phyloP scores from a whole-genome alignment of 1,284 basidiomycete species.

The Rhodotorula sp. region DNA sequence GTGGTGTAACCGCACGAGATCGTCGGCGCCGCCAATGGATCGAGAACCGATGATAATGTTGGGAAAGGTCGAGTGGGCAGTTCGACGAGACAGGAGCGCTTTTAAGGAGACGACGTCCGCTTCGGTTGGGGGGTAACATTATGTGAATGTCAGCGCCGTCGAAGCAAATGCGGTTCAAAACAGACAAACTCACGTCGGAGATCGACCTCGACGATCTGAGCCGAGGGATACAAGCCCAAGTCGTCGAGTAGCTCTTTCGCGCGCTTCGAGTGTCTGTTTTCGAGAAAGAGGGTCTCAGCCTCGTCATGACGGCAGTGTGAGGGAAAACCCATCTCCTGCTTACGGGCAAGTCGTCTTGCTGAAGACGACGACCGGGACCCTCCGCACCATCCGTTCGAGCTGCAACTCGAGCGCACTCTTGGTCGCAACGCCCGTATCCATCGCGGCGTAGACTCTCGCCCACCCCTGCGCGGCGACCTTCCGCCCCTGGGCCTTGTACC shows the following conservation, averaged over 20 bases:
- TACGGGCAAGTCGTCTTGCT: conserved; percentile 77
- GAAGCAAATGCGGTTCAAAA: no score
- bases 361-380: conserved; percentile 69
- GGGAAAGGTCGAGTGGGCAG: conserved; percentile 67
- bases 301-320: not conserved
- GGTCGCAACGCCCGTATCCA: conserved; percentile 4
- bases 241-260: conserved; percentile 49
- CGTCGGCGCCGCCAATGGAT: conserved; percentile 70
- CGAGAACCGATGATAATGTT: conserved; percentile 66
- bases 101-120: conserved; percentile 66
- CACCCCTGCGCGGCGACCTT: conserved; percentile 23
- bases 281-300: not conserved
- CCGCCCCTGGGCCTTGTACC: conserved; percentile 9
- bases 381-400: conserved; percentile 53
- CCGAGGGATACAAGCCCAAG: conserved; percentile 7
- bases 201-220: conserved; percentile 69
- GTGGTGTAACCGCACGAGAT: conserved; percentile 58
- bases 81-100: conserved; percentile 63
- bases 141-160: not conserved
- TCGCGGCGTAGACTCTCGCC: conserved; percentile 24
- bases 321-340: conserved; percentile 36
- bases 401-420: conserved; percentile 48
- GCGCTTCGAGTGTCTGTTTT: conserved; percentile 60
- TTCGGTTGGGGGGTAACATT: conserved; percentile 45
- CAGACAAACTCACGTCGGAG: conserved; percentile 56